These are phyloP conservation scores for Rubroboletus pulcherrimus DNA, from an alignment of 768 basidiomycete genomes.

Conservation along the genomic window DNA sequence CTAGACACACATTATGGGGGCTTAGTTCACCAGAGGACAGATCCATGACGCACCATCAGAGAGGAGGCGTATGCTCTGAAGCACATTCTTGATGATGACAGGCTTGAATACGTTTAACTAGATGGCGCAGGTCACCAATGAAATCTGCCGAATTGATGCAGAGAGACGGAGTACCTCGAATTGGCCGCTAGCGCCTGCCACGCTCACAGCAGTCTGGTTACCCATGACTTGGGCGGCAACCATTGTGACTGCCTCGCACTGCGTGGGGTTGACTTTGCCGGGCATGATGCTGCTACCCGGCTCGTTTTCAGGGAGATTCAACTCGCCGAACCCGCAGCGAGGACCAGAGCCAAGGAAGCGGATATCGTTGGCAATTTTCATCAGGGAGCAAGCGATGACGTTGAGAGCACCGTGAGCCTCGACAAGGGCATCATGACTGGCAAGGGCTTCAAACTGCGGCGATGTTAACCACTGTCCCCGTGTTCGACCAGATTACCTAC, in stretches of 20 bases:
- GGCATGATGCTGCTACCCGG: constrained; percentile 99
- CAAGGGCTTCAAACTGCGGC: constrained; percentile 90
- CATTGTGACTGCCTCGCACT: constrained; percentile 99
- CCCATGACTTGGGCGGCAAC: constrained; percentile 98
- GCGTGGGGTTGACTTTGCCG: constrained; percentile 99
- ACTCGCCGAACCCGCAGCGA: constrained; percentile 94
- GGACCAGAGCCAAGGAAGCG: constrained; percentile 97
- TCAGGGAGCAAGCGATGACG: constrained; percentile 91
- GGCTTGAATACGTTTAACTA: constrained; percentile 99
- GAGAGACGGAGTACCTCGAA: constrained; percentile 70
- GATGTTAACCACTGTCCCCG: constrained; percentile 3
- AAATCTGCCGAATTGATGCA: constrained; percentile 1
- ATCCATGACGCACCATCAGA: constrained; percentile 66
- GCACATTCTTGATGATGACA: constrained; percentile 95
- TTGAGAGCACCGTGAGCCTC: constrained; percentile 97
- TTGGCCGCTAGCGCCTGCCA: constrained; percentile 93
- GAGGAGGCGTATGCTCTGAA: constrained; percentile 91
- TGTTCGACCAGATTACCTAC: constrained; percentile 34
- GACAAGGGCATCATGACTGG: constrained; percentile 96
- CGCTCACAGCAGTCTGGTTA: constrained; percentile 88
- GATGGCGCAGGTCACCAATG: constrained; percentile 6
- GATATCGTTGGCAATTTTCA: constrained; percentile 99
- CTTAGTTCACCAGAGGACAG: not conserved
- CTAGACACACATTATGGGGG: constrained; percentile 35
- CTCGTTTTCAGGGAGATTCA: constrained; percentile 95